These are phyloP conservation scores for Spinacia oleracea DNA, from an alignment of 179 eudicot species.

Conservation along the genomic window DNA sequence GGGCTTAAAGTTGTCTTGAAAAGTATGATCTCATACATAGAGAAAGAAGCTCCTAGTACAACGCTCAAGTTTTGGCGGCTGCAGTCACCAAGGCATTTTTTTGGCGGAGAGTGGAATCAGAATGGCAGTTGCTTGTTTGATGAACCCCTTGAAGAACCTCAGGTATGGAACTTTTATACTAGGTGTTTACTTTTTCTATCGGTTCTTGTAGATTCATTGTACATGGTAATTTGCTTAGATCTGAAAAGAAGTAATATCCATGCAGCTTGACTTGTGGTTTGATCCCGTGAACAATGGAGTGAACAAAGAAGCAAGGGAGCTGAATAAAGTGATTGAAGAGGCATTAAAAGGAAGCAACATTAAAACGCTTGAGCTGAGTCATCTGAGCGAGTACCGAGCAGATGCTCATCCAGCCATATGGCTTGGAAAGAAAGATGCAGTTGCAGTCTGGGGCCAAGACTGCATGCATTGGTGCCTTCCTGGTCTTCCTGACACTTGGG, in stretches of 20 bases:
- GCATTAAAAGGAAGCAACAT: slow-evolving; percentile 56
- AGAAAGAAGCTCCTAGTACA: slow-evolving; percentile 56
- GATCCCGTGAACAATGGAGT: slow-evolving; percentile 83
- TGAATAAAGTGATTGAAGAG: slow-evolving; percentile 58
- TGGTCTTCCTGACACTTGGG: slow-evolving; percentile 96
- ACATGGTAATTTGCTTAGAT: neutral
- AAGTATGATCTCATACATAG: slow-evolving; percentile 66
- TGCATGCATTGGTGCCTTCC: slow-evolving; percentile 99
- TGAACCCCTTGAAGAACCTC: slow-evolving; percentile 61
- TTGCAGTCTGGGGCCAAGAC: slow-evolving; percentile 92
- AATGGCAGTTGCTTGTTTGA: slow-evolving; percentile 87
- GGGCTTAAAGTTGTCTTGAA: slow-evolving; percentile 66
- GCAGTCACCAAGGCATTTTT: slow-evolving; percentile 89
- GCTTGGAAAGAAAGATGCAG: slow-evolving; percentile 94
- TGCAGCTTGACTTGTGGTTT: slow-evolving; percentile 93
- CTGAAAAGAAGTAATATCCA: slow-evolving; percentile 27
- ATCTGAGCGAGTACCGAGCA: slow-evolving; percentile 85
- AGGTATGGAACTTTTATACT: slow-evolving; percentile 57
- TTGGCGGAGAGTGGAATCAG: slow-evolving; percentile 95
- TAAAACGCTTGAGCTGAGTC: slow-evolving; percentile 63
- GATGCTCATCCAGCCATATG: slow-evolving; percentile 96
- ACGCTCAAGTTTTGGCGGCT: slow-evolving; percentile 78
- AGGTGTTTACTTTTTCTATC: neutral
- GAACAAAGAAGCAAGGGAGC: slow-evolving; percentile 82
- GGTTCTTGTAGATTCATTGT: neutral